Conservation (phyloP, 2,329 filamentous ascomycete species). For the Ramichloridium luteum region DNA sequence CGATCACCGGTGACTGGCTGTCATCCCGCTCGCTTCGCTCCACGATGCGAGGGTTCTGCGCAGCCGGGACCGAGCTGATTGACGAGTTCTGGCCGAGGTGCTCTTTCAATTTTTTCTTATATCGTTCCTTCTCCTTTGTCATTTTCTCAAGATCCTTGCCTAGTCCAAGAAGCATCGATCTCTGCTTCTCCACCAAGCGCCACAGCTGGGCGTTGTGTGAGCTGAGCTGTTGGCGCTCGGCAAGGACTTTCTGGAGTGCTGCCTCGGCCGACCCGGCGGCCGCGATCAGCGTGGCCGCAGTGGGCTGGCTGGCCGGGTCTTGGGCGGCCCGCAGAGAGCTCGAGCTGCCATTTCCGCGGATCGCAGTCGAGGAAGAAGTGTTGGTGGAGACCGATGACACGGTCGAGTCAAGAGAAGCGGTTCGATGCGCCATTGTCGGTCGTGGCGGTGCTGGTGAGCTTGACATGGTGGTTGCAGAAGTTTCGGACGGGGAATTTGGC, state of each 20-base stretch:
- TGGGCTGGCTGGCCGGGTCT: conserved; percentile 51
- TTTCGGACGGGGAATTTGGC: conserved; percentile 26
- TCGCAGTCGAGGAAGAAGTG: conserved; percentile 24
- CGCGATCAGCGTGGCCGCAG: conserved; percentile 67
- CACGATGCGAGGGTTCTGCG: neutral
- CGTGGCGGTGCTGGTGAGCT: conserved; percentile 4
- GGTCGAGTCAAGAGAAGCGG: conserved; percentile 86
- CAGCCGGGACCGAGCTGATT: conserved; percentile 2
- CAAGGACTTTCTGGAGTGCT: conserved; percentile 75
- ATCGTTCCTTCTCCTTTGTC: conserved; percentile 87
- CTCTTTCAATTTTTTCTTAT: conserved; percentile 82
- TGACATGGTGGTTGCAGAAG: conserved; percentile 9
- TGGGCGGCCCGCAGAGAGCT: conserved; percentile 35
- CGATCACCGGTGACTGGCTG: neutral
- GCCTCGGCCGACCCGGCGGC: conserved; percentile 81
- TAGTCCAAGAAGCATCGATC: conserved; percentile 81
- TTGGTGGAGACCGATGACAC: conserved; percentile 50
- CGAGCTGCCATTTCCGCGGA: conserved; percentile 14
- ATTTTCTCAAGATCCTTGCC: conserved; percentile 90
- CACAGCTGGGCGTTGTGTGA: conserved; percentile 89
- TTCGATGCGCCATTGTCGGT: conserved; percentile 39
- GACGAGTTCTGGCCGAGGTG: conserved; percentile 36
- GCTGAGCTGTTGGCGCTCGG: conserved; percentile 78
- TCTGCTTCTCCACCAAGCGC: conserved; percentile 91
- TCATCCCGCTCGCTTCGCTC: neutral